Evolutionary conservation across 768 basidiomycete species (phyloP), one percentile per base, ranked within the genome.

Genomic region (Lyophyllum decastes): DNA sequence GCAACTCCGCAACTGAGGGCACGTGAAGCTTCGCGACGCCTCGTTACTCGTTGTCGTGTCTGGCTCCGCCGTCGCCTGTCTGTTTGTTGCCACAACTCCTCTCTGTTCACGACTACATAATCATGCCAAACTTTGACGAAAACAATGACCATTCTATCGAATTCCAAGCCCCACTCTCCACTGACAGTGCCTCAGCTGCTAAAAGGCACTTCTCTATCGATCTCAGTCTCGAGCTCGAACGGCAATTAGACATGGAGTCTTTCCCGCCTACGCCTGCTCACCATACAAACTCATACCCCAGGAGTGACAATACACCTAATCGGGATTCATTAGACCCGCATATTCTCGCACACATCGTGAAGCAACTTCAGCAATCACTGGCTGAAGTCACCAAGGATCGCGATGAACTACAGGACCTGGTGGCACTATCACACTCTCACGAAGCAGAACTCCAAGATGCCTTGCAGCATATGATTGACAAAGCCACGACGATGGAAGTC

Each of bases 151-250:
- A 73, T 52, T 72, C 68, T 17, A 60, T 75, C 59, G 76, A 77
- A 59, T 76, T 75, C 57, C 74, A 75, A 61, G 75, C 73, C 35
- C 75, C 74, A 45, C 68, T 71, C 51, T 74, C 66, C n/a, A 51
- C 64, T 43, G 64, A 67, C 57, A 52, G 45, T 24, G 34, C 53
- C 45, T 54, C 53, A 48, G 52, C 63, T 17, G 66, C 70, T 51
- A 68, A 65, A 55, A 70, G 69, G 52, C 80, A 75, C 45, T 82
- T 78, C 61, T 90, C 89, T 27, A 90, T 92, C 67, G 91, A 94
- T 72, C 82, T 90, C 59, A 83, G 84, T 48, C 81, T 94, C 60
- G 90, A 90, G 64, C 84, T 94, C 61, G 92, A 94, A 68, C 85
- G 82, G 51, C 85, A 91, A 72, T 82, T 94, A 40, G 79, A 85